These are phyloP conservation scores for Agarophyton chilense DNA, from an alignment of 23 red algal genomes.

Conservation along the genomic window DNA sequence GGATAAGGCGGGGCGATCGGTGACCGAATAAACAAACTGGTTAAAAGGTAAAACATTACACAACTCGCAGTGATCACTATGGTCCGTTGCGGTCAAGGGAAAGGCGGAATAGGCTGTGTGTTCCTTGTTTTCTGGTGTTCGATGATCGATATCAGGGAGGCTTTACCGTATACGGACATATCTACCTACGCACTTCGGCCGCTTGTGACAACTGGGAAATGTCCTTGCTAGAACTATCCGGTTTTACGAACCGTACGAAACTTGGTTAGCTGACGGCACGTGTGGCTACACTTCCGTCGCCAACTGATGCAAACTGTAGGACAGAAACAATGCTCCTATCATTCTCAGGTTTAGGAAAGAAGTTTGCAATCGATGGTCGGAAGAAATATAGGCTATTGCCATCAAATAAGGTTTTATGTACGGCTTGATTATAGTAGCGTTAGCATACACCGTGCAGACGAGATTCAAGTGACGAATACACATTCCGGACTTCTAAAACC, in stretches of 20 bases:
- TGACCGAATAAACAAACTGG: not conserved
- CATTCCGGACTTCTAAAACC: too few species aligned
- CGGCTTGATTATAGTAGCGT: too few species aligned
- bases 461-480: too few species aligned
- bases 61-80: slow-evolving; percentile 12
- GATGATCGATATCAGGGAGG: not conserved
- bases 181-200: not conserved
- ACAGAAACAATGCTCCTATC: not conserved
- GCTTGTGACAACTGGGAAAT: not conserved
- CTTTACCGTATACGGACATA: not conserved
- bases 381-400: too few species aligned
- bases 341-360: too few species aligned
- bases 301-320: not conserved
- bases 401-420: too few species aligned
- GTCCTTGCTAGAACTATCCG: slow-evolving; percentile 6
- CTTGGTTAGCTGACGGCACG: slow-evolving; percentile 2
- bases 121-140: not conserved
- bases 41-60: not conserved
- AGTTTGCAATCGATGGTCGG: too few species aligned
- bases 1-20: slow-evolving; percentile 17
- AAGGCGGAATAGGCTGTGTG: not conserved
- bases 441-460: too few species aligned
- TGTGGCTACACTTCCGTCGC: not conserved
- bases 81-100: not conserved
- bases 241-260: not conserved